phyloP scores from a whole-genome alignment of 108 stramenopile genomes.

The Heterococcus sp. region DNA sequence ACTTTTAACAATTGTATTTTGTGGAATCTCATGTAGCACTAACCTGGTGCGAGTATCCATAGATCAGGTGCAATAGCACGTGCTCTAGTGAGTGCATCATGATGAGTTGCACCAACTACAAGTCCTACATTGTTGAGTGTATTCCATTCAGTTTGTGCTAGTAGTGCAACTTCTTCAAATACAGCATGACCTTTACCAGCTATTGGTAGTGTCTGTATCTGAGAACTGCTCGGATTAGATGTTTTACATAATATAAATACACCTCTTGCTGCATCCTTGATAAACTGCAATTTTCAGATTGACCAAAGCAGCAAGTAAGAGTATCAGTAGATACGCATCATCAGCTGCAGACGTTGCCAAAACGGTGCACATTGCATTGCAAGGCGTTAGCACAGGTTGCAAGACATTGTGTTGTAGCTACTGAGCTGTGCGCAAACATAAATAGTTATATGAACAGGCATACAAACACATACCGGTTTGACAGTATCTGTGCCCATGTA shows the following conservation, averaged over 20 bases:
- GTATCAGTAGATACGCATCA: too few species aligned
- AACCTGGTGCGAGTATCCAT: slow-evolving; percentile 92
- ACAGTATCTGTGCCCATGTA: slow-evolving; percentile 97
- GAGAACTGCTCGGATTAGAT: slow-evolving; percentile 88
- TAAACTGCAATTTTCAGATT: slow-evolving; percentile 62
- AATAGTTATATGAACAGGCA: too few species aligned
- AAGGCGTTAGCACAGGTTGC: too few species aligned
- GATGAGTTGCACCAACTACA: slow-evolving; percentile 94
- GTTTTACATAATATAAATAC: slow-evolving; percentile 98
- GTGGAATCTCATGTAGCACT: too few species aligned
- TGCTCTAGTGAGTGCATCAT: slow-evolving; percentile 68
- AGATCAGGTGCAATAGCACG: slow-evolving; percentile 70
- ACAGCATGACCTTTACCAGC: slow-evolving; percentile 28
- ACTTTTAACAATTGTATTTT: too few species aligned
- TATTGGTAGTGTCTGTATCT: slow-evolving; percentile 73
- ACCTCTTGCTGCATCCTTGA: slow-evolving; percentile 72
- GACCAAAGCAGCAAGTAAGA: too few species aligned
- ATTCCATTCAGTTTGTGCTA: slow-evolving; percentile 57
- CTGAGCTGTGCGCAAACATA: too few species aligned
- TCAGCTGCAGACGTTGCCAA: too few species aligned
- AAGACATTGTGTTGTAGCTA: too few species aligned
- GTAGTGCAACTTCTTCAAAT: slow-evolving; percentile 78
- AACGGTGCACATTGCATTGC: too few species aligned
- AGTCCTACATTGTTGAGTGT: slow-evolving; percentile 71
- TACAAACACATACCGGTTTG: slow-evolving; percentile 64